These are phyloP conservation scores for Thozetella sp. DNA, from an alignment of 495 filamentous ascomycete species.

Conservation along the genomic window DNA sequence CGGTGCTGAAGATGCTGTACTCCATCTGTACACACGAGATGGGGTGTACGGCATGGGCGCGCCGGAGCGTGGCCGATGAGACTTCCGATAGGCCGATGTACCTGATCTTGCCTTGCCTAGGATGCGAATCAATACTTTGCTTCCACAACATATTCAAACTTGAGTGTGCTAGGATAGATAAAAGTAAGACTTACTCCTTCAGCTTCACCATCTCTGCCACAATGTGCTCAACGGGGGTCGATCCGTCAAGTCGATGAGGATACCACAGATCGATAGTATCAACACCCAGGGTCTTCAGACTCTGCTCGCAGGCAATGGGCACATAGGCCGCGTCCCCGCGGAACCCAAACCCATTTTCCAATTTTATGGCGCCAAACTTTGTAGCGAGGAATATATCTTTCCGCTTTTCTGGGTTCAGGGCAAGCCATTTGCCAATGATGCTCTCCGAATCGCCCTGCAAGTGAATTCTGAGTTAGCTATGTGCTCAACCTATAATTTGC, in stretches of 20 bases:
- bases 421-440: conserved; percentile 59
- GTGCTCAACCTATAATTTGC: background rate
- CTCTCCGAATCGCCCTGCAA: conserved; percentile 49
- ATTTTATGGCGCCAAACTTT: conserved; percentile 48
- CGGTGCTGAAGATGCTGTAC: conserved; percentile 59
- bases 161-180: conserved; percentile 1
- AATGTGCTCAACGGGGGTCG: conserved; percentile 48
- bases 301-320: conserved; percentile 43
- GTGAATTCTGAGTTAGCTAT: background rate
- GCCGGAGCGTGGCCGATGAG: conserved; percentile 55
- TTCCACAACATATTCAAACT: too few species aligned
- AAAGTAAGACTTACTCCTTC: conserved; percentile 39
- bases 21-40: conserved; percentile 65
- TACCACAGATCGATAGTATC: conserved; percentile 53
- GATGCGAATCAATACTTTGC: too few species aligned
- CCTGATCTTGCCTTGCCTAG: conserved; percentile 58
- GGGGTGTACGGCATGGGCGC: conserved; percentile 59
- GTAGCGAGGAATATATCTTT: conserved; percentile 59
- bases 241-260: conserved; percentile 23
- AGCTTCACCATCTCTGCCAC: conserved; percentile 47
- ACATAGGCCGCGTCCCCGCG: conserved; percentile 52
- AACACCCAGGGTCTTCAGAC: conserved; percentile 43
- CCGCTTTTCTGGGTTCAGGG: conserved; percentile 35
- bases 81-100: conserved; percentile 63
- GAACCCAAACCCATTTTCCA: conserved; percentile 16